These are phyloP conservation scores for Pseudocercospora vitis DNA, from an alignment of 2,329 filamentous ascomycete species.

Conservation along the genomic window DNA sequence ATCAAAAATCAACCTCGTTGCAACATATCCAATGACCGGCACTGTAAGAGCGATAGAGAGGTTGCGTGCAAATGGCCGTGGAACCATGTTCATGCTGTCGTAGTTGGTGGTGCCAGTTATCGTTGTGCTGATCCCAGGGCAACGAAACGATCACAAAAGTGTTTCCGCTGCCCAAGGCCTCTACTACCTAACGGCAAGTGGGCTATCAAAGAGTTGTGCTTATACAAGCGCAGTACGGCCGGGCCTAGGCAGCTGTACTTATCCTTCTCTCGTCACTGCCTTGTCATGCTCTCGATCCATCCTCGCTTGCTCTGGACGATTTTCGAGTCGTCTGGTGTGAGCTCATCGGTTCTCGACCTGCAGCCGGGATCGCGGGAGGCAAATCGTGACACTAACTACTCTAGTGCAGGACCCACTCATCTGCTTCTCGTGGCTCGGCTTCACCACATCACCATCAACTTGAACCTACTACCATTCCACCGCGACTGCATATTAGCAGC, in stretches of 20 bases:
- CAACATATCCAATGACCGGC: slow-evolving; percentile 23
- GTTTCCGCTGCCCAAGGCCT: too few species aligned
- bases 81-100: not conserved
- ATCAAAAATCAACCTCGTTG: slow-evolving; percentile 19
- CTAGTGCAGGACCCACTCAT: too few species aligned
- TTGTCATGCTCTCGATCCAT: not conserved
- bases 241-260: slow-evolving; percentile 14
- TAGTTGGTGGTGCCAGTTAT: slow-evolving; percentile 1
- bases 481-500: too few species aligned
- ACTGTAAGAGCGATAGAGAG: slow-evolving; percentile 28
- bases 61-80: slow-evolving; percentile 10
- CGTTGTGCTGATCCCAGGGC: too few species aligned
- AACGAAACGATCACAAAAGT: too few species aligned
- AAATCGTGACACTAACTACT: too few species aligned
- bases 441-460: too few species aligned
- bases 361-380: not conserved
- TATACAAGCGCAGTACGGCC: not conserved
- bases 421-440: too few species aligned
- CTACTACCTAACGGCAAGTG: not conserved
- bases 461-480: too few species aligned
- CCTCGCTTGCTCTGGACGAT: not conserved
- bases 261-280: slow-evolving; percentile 3
- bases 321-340: slow-evolving; percentile 6
- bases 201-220: not conserved
- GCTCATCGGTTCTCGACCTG: slow-evolving; percentile 4